Evolutionary conservation across 495 filamentous ascomycete genomes (phyloP), one percentile per base, ranked within the genome.

Genomic region (Neurospora intermedia): DNA sequence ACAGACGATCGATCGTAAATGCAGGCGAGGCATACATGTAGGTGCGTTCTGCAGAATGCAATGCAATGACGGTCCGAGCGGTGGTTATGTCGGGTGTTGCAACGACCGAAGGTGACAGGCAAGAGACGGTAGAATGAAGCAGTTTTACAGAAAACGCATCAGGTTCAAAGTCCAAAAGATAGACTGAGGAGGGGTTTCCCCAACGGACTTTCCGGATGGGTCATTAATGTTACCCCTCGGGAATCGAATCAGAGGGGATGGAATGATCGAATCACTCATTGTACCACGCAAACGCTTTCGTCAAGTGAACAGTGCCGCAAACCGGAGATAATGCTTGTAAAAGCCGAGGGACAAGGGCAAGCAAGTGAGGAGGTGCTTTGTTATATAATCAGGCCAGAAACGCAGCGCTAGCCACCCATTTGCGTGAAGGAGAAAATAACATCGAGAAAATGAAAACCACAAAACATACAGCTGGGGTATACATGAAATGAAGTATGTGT

Each of bases 401-500:
- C 54, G 15, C 54, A 66, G 54, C 54, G 54, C 54, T 66, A 66
- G 54, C 54, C 54, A 66, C 54, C 54, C 27, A 35, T 66, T 66
- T 66, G 54, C 4, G 23, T 16, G 3, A 62, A 35, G 7, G 13
- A 69, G 6, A 20, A 70, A 71, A 69, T 7, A 66, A 59, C 10
- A 27, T 27, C 41, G 70, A 13, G 5, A 59, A 69, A 71, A 71
- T 27, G 27, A 62, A 45, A 76, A 45, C 38, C 69, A 54, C 27
- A 74, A 70, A 72, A 71, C 54, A 71, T 72, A 38, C 71, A 66
- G 27, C 54, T 35, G 27, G 54, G 54, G 54, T 66, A 66, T 66
- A 66, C 27, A 66, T 66, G 54, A 62, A 59, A 23, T 59, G 48
- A 62, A 35, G 27, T 35, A 31, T 66, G 54, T 35, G 54, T 66